A percentile compares a stretch with the other conserved stretches of the same genome.
Evolutionary conservation across 768 basidiomycete species (phyloP).

Genomic region (Tubosaeta sp.): DNA sequence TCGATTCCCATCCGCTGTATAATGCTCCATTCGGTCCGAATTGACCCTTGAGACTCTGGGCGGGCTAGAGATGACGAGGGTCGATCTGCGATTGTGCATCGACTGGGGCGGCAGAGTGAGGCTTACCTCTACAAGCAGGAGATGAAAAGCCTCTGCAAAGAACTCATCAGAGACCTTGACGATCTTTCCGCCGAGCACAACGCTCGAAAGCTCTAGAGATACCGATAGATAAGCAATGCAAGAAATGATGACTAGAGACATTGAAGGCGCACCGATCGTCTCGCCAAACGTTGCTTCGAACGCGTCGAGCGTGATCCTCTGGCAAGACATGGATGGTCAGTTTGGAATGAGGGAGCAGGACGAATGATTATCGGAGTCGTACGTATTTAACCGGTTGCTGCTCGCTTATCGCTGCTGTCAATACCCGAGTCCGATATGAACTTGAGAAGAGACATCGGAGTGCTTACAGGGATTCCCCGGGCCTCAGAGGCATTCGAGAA

Average conservation of each 20-base stretch:
- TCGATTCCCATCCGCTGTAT: constrained; percentile 91
- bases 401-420: not conserved
- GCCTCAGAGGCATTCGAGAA: not conserved
- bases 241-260: not conserved
- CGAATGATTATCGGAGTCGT: not conserved
- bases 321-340: constrained; percentile 37
- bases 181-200: constrained; percentile 73
- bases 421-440: no score
- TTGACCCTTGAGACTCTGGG: constrained; percentile 88
- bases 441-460: not conserved
- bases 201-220: constrained; percentile 78
- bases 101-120: not conserved
- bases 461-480: not conserved
- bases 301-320: constrained; percentile 41
- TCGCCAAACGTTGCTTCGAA: constrained; percentile 47
- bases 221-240: not conserved
- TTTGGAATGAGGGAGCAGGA: not conserved
- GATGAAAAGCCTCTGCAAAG: constrained; percentile 82
- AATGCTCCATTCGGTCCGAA: constrained; percentile 95
- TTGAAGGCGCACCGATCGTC: constrained; percentile 43
- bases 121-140: constrained; percentile 77
- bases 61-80: constrained; percentile 49
- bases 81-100: not conserved
- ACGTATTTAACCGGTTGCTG: not conserved
- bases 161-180: constrained; percentile 89